A percentile compares a stretch with the other conserved stretches of the same genome.
phyloP scores from a whole-genome alignment of 2,329 filamentous ascomycete species.

The Podosphaera aphanis region DNA sequence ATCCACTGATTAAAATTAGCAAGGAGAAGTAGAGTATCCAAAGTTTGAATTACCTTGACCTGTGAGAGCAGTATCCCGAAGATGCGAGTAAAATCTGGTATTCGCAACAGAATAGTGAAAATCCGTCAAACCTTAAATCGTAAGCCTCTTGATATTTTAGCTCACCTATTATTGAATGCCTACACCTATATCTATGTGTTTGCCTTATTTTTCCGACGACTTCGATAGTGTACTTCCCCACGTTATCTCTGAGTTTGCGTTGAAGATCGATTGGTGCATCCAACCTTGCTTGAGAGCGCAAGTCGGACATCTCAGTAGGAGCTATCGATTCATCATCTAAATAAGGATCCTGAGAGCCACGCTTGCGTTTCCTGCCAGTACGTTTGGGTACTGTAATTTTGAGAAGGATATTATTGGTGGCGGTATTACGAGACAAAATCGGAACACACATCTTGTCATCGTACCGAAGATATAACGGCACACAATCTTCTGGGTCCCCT shows the following conservation, averaged over 20 bases:
- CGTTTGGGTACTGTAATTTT: conserved; percentile 70
- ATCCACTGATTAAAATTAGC: conserved; percentile 21
- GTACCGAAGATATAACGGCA: conserved; percentile 54
- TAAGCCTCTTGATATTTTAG: conserved; percentile 3
- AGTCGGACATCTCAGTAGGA: conserved; percentile 10
- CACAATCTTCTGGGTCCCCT: conserved; percentile 22
- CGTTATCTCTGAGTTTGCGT: conserved; percentile 47
- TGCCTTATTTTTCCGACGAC: conserved; percentile 50
- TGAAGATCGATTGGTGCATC: conserved; percentile 33
- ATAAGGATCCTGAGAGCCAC: conserved; percentile 48
- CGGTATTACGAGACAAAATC: conserved; percentile 49
- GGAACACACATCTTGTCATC: conserved; percentile 60
- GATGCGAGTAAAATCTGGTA: conserved; percentile 45
- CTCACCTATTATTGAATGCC: neutral
- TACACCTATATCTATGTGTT: conserved; percentile 67
- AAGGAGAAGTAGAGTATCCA: neutral
- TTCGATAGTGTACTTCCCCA: conserved; percentile 40
- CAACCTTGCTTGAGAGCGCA: conserved; percentile 21
- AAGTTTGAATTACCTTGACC: conserved; percentile 34
- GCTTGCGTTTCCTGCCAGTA: conserved; percentile 67
- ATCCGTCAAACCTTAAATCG: conserved; percentile 43
- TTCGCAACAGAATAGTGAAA: conserved; percentile 57
- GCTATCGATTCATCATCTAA: conserved; percentile 15
- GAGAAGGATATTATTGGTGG: conserved; percentile 64
- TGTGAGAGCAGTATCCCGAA: conserved; percentile 47